These are phyloP conservation scores for Cucumis sativus DNA, from an alignment of 306 rosid genomes.

Conservation along the genomic window DNA sequence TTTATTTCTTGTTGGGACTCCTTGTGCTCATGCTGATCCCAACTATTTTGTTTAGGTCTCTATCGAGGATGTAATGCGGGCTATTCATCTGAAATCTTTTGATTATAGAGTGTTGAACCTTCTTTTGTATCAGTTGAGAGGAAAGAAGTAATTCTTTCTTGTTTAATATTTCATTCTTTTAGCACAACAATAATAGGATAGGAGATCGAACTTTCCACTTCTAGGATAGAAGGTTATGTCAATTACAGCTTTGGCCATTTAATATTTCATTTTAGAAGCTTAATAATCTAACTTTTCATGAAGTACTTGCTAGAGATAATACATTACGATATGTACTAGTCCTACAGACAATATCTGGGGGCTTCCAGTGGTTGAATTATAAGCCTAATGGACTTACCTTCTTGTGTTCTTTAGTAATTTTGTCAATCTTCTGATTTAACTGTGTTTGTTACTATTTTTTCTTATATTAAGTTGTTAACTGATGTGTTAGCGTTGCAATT, in stretches of 20 bases:
- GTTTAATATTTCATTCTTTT: not conserved
- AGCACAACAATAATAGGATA: no score
- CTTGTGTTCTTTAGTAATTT: not conserved
- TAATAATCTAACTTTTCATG: not conserved
- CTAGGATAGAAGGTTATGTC: no score
- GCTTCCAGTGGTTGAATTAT: not conserved
- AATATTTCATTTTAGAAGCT: not conserved
- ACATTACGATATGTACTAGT: not conserved
- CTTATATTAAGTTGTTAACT: not conserved
- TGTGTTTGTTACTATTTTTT: not conserved
- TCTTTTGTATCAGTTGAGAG: slow-evolving; percentile 73
- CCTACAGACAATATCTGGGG: not conserved
- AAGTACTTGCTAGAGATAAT: not conserved
- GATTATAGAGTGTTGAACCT: slow-evolving; percentile 87
- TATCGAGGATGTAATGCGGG: slow-evolving; percentile 68
- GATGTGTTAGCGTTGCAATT: not conserved
- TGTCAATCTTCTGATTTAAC: not conserved
- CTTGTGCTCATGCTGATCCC: not conserved
- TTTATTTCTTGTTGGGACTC: not conserved
- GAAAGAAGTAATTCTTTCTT: slow-evolving; percentile 34
- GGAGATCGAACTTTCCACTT: no score
- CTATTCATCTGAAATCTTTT: slow-evolving; percentile 71
- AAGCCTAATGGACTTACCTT: not conserved
- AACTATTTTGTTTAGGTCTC: slow-evolving; percentile 29
- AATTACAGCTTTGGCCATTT: no score